Percentiles rank a stretch among this genome's conserved stretches.
Conservation (phyloP, 495 filamentous ascomycete species). For the Talaromyces proteolyticus region DNA sequence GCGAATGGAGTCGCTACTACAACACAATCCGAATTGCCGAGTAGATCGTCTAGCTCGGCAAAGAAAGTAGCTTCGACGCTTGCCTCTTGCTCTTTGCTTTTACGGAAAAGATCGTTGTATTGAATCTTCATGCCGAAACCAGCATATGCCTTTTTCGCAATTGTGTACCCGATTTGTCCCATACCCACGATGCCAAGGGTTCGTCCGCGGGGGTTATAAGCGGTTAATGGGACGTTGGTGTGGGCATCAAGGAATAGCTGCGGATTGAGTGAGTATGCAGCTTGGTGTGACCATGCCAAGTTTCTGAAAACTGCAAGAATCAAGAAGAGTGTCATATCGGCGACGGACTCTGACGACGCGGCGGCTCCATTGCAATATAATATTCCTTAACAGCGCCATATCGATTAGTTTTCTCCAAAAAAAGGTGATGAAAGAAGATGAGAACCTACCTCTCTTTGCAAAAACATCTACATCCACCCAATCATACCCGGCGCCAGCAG, state of each 20-base stretch:
- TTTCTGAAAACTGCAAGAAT: neutral
- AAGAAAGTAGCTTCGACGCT: slow-evolving; percentile 40
- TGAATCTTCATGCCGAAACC: neutral
- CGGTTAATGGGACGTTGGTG: slow-evolving; percentile 44
- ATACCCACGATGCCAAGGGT: neutral
- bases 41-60: slow-evolving; percentile 43
- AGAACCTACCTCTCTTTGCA: slow-evolving; percentile 54
- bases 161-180: neutral
- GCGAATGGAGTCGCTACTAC: slow-evolving; percentile 62
- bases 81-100: neutral
- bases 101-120: neutral
- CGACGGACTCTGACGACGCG: neutral
- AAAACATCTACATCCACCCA: slow-evolving; percentile 69
- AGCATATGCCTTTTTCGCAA: neutral
- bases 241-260: slow-evolving; percentile 51
- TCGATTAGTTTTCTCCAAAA: neutral
- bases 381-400: slow-evolving; percentile 28
- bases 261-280: slow-evolving; percentile 1
- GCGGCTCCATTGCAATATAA: neutral
- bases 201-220: slow-evolving; percentile 37
- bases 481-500: slow-evolving; percentile 70
- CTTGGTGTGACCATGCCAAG: neutral
- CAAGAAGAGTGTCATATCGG: neutral
- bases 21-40: slow-evolving; percentile 55
- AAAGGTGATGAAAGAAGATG: slow-evolving; percentile 33